Conservation (phyloP, 2,329 filamentous ascomycete genomes). For the Neoascochyta sp. region DNA sequence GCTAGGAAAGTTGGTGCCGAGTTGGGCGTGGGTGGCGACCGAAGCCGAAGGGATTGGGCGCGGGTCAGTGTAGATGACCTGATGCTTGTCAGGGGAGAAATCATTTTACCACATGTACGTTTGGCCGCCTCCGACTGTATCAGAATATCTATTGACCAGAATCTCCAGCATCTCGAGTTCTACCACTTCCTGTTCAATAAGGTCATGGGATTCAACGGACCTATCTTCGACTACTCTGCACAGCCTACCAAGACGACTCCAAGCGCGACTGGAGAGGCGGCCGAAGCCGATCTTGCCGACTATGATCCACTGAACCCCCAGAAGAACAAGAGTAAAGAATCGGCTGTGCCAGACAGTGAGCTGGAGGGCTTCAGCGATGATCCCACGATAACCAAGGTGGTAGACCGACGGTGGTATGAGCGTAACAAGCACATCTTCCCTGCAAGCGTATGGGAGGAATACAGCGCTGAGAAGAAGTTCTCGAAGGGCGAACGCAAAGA, state of each 20-base stretch:
- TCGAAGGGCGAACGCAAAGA: conserved; percentile 74
- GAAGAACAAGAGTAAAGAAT: conserved; percentile 32
- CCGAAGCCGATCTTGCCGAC: conserved; percentile 17
- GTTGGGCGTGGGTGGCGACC: conserved; percentile 65
- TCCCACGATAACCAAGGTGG: conserved; percentile 81
- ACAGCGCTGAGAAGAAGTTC: conserved; percentile 86
- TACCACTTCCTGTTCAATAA: conserved; percentile 96
- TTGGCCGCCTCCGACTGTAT: no score
- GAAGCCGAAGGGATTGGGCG: conserved; percentile 79
- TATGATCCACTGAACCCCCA: conserved; percentile 44
- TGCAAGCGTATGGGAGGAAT: conserved; percentile 92
- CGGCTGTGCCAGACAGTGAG: conserved; percentile 45
- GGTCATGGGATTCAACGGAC: conserved; percentile 67
- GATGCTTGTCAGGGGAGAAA: conserved; percentile 83
- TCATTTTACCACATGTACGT: conserved; percentile 88
- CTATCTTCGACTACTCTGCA: conserved; percentile 72
- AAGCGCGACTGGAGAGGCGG: conserved; percentile 10
- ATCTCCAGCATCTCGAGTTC: conserved; percentile 82
- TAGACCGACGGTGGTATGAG: conserved; percentile 95
- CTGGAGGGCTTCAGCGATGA: conserved; percentile 76
- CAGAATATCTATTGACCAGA: no score
- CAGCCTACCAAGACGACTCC: conserved; percentile 46
- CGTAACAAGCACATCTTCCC: conserved; percentile 98
- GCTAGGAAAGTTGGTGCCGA: conserved; percentile 88
- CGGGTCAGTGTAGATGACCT: conserved; percentile 91